A percentile compares a stretch with the other conserved stretches of the same genome.
Evolutionary conservation across 805 yeast genomes (phyloP).

Genomic region (Pichia exigua): DNA sequence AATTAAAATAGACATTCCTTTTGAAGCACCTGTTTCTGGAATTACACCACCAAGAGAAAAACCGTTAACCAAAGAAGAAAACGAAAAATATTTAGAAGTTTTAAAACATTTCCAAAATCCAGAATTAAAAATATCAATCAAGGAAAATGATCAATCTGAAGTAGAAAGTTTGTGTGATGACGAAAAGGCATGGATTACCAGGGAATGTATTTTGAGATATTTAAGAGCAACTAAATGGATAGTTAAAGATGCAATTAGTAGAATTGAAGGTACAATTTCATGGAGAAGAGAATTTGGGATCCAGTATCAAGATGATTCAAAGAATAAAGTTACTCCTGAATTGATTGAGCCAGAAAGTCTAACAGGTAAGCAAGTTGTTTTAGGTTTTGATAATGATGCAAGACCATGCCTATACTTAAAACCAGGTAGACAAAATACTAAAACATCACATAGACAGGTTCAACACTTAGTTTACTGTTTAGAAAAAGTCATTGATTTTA

Average conservation of each 20-base stretch:
- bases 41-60: slow-evolving; percentile 44
- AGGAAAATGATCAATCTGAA: slow-evolving; percentile 36
- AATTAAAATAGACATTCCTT: slow-evolving; percentile 38
- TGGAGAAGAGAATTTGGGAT: slow-evolving; percentile 96
- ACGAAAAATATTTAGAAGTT: slow-evolving; percentile 53
- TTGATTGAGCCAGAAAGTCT: slow-evolving; percentile 62
- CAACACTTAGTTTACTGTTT: slow-evolving; percentile 90
- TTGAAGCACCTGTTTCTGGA: slow-evolving; percentile 43
- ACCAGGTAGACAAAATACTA: slow-evolving; percentile 95
- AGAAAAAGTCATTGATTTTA: slow-evolving; percentile 85
- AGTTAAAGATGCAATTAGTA: slow-evolving; percentile 55
- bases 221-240: slow-evolving; percentile 93
- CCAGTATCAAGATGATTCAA: slow-evolving; percentile 35
- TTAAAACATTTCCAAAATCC: slow-evolving; percentile 52
- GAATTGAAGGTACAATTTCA: slow-evolving; percentile 69
- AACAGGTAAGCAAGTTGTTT: slow-evolving; percentile 85
- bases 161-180: slow-evolving; percentile 31
- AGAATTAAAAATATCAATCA: slow-evolving; percentile 40
- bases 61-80: slow-evolving; percentile 46
- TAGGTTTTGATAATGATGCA: slow-evolving; percentile 84
- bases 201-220: slow-evolving; percentile 86
- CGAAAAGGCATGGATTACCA: slow-evolving; percentile 89
- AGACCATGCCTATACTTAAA: slow-evolving; percentile 90
- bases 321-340: slow-evolving; percentile 45
- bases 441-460: slow-evolving; percentile 84